Evolutionary conservation across 73 alveolate species (phyloP), one percentile per base, ranked within the genome.

Genomic region (Stentor coeruleus): DNA sequence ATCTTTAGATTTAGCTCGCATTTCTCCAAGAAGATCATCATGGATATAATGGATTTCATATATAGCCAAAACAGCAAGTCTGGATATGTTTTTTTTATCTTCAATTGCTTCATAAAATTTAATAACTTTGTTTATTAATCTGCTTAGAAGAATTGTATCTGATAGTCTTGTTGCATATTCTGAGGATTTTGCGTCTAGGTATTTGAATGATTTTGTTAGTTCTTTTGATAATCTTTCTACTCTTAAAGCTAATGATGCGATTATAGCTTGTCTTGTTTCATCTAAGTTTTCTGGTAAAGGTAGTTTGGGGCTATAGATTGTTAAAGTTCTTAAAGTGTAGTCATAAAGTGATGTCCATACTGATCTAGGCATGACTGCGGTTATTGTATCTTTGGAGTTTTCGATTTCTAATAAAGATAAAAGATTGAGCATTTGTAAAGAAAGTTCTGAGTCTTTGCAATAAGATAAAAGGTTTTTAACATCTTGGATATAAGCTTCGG

Each of bases 371-470:
- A 66, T 66, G 14, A 66, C 33, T 3, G 33, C 79, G 26, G 37
- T 28, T 1, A 66, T 31, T 33, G 79, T 66, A 33, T 66, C 37
- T 66, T 66, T 66, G 49, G 79, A 14, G 26, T 14, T 20, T 20
- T 66, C 79, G 37, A 66, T 28, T 33, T 66, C 79, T 14, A 20
- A 15, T 66, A 20, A 20, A 20, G 33, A 37, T 11, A 66, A 11
- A 0, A 66, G 79, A 26, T 66, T 20, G 26, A 66, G 33, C 20
- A 66, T 66, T 2, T 66, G 79, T 28, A 66, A 11, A 26, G 40
- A 28, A 28, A 66, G 37, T 20, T 66, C 79, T 20, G 79, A 20
- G 79, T 66, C 37, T 66, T 66, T 31, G 37, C 79, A 66, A 33
- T 66, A 40, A 31, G 40, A 28, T 40, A 66, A 40, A 1, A 66